Evolutionary conservation across 208 protist species (phyloP).

Genomic region (Herpetomonas samuelpessoai): DNA sequence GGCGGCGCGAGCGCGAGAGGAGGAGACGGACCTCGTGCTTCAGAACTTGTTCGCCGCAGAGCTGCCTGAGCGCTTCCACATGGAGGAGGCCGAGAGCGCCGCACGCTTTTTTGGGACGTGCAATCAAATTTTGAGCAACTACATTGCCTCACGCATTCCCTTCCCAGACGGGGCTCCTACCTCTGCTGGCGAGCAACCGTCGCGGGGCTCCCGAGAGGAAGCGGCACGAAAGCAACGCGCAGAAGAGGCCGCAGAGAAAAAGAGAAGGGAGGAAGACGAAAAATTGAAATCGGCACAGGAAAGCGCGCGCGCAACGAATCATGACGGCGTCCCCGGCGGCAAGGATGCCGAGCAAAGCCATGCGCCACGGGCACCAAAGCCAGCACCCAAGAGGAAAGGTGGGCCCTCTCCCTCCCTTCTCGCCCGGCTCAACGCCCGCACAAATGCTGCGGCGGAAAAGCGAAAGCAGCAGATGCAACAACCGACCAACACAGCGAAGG

Average conservation of each 20-base stretch:
- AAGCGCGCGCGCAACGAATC: background rate
- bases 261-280: background rate
- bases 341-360: background rate
- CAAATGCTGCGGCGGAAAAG: background rate
- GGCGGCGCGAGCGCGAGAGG: background rate
- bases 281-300: background rate
- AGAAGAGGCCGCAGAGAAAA: background rate
- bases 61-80: slow-evolving; percentile 20
- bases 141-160: slow-evolving; percentile 25
- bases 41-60: slow-evolving; percentile 22
- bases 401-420: slow-evolving; percentile 4
- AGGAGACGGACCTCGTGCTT: slow-evolving; percentile 8
- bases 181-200: background rate
- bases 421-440: slow-evolving; percentile 1
- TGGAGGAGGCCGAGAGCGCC: slow-evolving; percentile 28
- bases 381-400: slow-evolving; percentile 4
- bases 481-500: background rate
- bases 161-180: background rate
- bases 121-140: slow-evolving; percentile 45
- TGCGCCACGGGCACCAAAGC: background rate
- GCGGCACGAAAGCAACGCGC: background rate
- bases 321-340: background rate
- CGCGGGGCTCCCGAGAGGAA: background rate
- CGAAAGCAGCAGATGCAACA: background rate
- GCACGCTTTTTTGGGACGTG: slow-evolving; percentile 49